Base-by-base conservation (phyloP, 2,329 filamentous ascomycete genomes). In the Talaromyces sp. region DNA sequence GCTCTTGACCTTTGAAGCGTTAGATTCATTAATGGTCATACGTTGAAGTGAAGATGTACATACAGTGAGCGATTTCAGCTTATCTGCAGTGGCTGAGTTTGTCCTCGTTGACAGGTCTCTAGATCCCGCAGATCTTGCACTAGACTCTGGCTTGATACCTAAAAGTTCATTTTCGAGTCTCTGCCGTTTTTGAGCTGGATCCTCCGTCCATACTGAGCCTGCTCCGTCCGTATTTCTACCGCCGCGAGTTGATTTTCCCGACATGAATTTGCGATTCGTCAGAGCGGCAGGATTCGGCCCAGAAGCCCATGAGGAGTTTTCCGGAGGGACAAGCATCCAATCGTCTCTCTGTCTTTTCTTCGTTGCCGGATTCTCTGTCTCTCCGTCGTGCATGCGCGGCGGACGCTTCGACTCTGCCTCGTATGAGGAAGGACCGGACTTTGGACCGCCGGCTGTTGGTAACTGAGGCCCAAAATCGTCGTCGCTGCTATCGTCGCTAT, bases 191-290 rank as follows among this genome's bases (percentile, higher is more conserved):
- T 97, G 86, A 73, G 93, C 91, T 0, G 91, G 90, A 9, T 92
- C 96, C 77, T 97, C 93, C 0, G 92, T 95, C 93, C 93, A 97
- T 60, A 93, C 87, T 35, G 86, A 87, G 70, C 75, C 76, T 16
- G 71, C 76, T 41, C 75, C 75, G 9, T 76, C 77, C n/a, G 74
- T 75, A 4, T 77, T 77, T 27, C 70, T 67, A 4, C 78, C 71
- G 9, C 77, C 80, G 67, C 81, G 82, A 1, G 85, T 81, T 6
- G 83, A 81, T 73, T 87, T 87, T 9, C 87, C 86, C 0, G 89
- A 90, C 60, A 91, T 88, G 81, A 97, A 97, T 69, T 91, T 92
- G 67, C 92, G 88, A 67, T 87, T 88, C 71, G 89, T 88, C 67
- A 93, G 82, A 77, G 93, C 92, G 3, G 92, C 93, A 1, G 93